Evolutionary conservation across 176 grass and related monocot genomes (phyloP).

Genomic region (Rhynchospora breviuscula): DNA sequence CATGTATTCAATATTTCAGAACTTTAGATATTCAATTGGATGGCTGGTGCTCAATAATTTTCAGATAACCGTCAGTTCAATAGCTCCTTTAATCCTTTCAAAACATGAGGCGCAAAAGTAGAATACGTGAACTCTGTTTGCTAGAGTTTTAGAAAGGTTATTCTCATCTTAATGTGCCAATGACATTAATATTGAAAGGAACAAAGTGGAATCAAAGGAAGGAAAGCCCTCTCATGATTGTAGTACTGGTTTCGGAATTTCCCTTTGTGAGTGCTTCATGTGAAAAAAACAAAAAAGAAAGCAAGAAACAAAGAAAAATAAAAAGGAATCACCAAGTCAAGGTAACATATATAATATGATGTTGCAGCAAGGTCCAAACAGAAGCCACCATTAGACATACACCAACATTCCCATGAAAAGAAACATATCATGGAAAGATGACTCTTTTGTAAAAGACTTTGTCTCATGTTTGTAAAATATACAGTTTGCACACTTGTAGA

Average conservation of each 20-base stretch:
- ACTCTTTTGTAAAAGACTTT: conserved; percentile 18
- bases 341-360: background rate
- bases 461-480: conserved; percentile 24
- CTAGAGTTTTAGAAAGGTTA: background rate
- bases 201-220: background rate
- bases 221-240: background rate
- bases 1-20: no score
- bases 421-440: conserved; percentile 26
- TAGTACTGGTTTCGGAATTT: background rate
- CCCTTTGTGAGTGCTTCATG: background rate
- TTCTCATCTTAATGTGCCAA: background rate
- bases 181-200: background rate
- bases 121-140: background rate
- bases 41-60: no score
- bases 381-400: conserved; percentile 3
- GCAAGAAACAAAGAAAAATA: background rate
- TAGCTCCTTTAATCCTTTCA: background rate
- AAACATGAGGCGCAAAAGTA: background rate
- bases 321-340: background rate
- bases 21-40: no score
- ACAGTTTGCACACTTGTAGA: conserved; percentile 8
- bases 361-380: background rate
- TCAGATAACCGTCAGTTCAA: no score
- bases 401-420: conserved; percentile 43
- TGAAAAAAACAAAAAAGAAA: background rate